phyloP scores from a whole-genome alignment of 2,329 filamentous ascomycete species.

The Allantophomopsis cytisporea region DNA sequence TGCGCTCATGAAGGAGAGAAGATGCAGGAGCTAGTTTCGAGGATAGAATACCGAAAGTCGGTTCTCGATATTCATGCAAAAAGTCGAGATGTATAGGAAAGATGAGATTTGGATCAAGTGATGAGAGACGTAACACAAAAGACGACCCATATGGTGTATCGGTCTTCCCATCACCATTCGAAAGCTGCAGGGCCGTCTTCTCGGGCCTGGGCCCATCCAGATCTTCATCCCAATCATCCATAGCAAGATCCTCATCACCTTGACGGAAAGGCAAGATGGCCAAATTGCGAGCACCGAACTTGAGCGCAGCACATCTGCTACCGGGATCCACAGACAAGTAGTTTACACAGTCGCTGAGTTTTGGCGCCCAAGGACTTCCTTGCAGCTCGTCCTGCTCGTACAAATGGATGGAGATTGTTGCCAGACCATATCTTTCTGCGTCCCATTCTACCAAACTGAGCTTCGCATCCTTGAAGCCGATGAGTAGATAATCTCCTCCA shows the following conservation, averaged over 20 bases:
- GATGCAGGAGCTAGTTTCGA: constrained; percentile 61
- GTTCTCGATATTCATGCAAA: constrained; percentile 91
- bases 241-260: constrained; percentile 73
- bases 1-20: constrained; percentile 60
- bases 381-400: constrained; percentile 90
- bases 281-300: constrained; percentile 78
- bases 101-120: constrained; percentile 75
- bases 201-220: constrained; percentile 53
- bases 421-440: constrained; percentile 61
- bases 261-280: constrained; percentile 91
- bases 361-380: constrained; percentile 68
- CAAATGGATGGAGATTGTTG: constrained; percentile 91
- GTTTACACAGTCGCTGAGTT: constrained; percentile 63
- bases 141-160: constrained; percentile 71
- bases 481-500: constrained; percentile 69
- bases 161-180: constrained; percentile 11
- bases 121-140: constrained; percentile 82
- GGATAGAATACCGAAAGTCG: constrained; percentile 89
- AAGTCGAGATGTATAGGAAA: constrained; percentile 89
- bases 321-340: constrained; percentile 80
- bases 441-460: constrained; percentile 93
- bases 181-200: constrained; percentile 22
- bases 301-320: constrained; percentile 86
- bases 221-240: constrained; percentile 82
- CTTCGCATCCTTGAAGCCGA: constrained; percentile 84